phyloP scores from a whole-genome alignment of 805 yeast genomes.

The Sugiyamaella qingdaonensis region DNA sequence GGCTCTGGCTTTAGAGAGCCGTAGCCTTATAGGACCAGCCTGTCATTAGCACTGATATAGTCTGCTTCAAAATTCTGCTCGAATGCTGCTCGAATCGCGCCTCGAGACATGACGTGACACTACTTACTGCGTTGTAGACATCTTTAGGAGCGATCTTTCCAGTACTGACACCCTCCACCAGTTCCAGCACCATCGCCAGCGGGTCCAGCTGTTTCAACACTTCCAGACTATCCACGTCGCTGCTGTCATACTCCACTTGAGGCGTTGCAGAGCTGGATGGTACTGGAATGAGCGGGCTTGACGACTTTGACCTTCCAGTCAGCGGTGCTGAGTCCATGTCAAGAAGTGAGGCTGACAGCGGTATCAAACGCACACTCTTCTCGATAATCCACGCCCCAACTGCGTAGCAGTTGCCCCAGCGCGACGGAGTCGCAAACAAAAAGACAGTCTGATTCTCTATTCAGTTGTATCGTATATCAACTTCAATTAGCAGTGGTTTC shows the following conservation, averaged over 20 bases:
- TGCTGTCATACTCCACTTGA: neutral
- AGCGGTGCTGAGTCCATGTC: neutral
- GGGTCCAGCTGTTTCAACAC: slow-evolving; percentile 25
- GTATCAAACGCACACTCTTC: too few species aligned
- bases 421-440: too few species aligned
- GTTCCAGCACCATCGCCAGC: slow-evolving; percentile 25
- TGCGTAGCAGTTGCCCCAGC: too few species aligned
- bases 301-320: neutral
- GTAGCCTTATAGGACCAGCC: slow-evolving; percentile 29
- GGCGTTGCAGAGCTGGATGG: neutral
- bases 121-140: slow-evolving; percentile 25
- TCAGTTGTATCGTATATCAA: too few species aligned
- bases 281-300: neutral
- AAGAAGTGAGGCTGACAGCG: neutral
- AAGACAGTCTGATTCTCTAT: too few species aligned
- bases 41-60: too few species aligned
- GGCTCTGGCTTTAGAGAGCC: slow-evolving; percentile 22
- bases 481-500: too few species aligned
- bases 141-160: slow-evolving; percentile 27
- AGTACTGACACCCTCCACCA: slow-evolving; percentile 20
- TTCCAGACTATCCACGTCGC: neutral
- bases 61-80: neutral
- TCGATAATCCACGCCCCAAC: too few species aligned
- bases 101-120: too few species aligned
- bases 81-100: too few species aligned